Base-by-base conservation (phyloP, 2,329 filamentous ascomycete species). In the Fusarium sp. region DNA sequence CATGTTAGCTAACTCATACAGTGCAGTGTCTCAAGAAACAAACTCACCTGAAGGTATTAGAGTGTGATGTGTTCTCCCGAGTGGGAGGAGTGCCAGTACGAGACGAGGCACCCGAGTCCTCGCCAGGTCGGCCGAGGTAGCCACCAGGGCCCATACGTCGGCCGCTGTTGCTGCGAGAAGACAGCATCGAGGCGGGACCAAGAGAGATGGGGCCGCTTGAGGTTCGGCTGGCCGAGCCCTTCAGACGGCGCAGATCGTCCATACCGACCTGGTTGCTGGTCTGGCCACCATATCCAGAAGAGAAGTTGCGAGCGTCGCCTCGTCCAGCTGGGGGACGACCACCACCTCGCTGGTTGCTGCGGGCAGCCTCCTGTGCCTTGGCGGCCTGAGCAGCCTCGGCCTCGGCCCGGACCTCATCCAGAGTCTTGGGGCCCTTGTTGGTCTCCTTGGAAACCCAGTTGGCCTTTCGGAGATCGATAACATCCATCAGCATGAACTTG, bases 401-500 rank as follows among this genome's bases (percentile, higher is more conserved):
- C 84, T 94, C 93, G 76, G 92, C 93, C 81, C 95, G 94, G 76
- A 99, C 94, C 85, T 98, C 94, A 5, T 95, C 91, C 62, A 99
- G 93, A 10, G 96, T 99, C 91, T 98, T 98, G 68, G 96, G 96
- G 40, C 96, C 96, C 88, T 98, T 98, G 85, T 95, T 93, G 63
- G 87, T 86, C 81, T 97, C 94, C 88, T 98, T 98, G 66, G 94
- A 95, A 70, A 89, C 84, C 96, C 96, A 99, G 81, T 89, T 88
- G 62, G 87, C 86, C 80, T 84, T 90, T 76, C 96, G 92, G 74
- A 99, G 88, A 82, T 99, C 96, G 66, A 97, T 83, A 64, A 98
- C 90, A 81, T 99, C 96, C 91, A 98, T 91, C 70, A 99, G 89
- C 96, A 99, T 98, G 86, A 98, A 99, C 81, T 90, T 92, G 77